Conservation (phyloP, 2,329 filamentous ascomycete species). For the Xylogone sp. region DNA sequence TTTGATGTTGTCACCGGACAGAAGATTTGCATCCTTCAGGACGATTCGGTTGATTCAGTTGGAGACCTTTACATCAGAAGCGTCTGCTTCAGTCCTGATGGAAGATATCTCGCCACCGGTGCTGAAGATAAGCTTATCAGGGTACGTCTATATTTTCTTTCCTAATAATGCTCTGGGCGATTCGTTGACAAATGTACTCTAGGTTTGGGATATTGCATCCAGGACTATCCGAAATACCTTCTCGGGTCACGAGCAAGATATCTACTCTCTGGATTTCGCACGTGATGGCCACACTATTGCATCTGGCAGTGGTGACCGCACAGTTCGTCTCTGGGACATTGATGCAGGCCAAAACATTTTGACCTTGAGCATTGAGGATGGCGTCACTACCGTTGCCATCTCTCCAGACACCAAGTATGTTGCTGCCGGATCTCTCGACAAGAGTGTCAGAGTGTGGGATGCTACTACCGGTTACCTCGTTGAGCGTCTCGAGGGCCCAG, state of each 20-base stretch:
- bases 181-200: no score
- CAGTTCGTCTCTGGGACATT: constrained; percentile 94
- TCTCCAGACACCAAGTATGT: constrained; percentile 93
- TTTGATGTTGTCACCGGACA: constrained; percentile 87
- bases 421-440: constrained; percentile 91
- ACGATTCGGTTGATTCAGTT: constrained; percentile 79
- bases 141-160: constrained; percentile 49
- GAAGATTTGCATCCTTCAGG: constrained; percentile 86
- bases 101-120: constrained; percentile 88
- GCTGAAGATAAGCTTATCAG: constrained; percentile 97
- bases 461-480: constrained; percentile 80
- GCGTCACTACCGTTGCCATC: constrained; percentile 95
- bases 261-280: constrained; percentile 94
- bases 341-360: constrained; percentile 78
- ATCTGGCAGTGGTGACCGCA: constrained; percentile 91
- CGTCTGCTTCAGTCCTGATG: constrained; percentile 97
- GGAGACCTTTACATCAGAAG: constrained; percentile 96
- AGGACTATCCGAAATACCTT: constrained; percentile 89
- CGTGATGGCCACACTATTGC: constrained; percentile 92
- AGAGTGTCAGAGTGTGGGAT: constrained; percentile 98
- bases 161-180: no score
- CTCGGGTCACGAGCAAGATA: constrained; percentile 96
- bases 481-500: constrained; percentile 86
- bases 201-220: constrained; percentile 92
- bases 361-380: constrained; percentile 89